A percentile compares a stretch with the other conserved stretches of the same genome.
These are phyloP conservation scores for Hypoxylon sp. DNA, from an alignment of 2,329 filamentous ascomycete species.

Conservation along the genomic window DNA sequence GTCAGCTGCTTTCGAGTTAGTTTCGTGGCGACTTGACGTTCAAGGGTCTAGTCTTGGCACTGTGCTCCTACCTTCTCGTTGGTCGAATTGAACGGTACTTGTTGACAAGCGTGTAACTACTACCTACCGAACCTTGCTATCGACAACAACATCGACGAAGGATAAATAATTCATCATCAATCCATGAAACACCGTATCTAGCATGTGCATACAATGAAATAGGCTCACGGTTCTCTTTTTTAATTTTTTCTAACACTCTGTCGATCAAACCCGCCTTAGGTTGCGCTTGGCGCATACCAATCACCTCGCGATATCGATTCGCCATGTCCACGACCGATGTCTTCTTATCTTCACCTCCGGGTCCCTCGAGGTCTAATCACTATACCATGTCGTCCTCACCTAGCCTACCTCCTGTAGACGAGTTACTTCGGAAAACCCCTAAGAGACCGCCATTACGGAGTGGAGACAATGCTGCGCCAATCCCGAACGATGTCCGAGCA, in stretches of 20 bases:
- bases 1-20: slow-evolving; percentile 44
- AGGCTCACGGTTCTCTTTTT: no score
- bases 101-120: slow-evolving; percentile 14
- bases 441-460: slow-evolving; percentile 47
- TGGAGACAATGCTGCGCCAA: slow-evolving; percentile 50
- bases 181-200: neutral
- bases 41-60: slow-evolving; percentile 14
- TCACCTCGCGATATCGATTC: slow-evolving; percentile 41
- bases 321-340: slow-evolving; percentile 48
- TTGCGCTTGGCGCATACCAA: slow-evolving; percentile 59
- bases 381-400: slow-evolving; percentile 57
- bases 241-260: slow-evolving; percentile 31
- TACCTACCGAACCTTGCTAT: no score
- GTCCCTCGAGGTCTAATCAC: slow-evolving; percentile 37
- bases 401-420: slow-evolving; percentile 61
- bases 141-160: no score
- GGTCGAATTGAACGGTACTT: neutral
- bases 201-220: neutral
- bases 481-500: slow-evolving; percentile 48
- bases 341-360: slow-evolving; percentile 44
- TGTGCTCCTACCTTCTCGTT: slow-evolving; percentile 6
- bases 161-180: slow-evolving; percentile 19
- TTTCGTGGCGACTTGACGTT: slow-evolving; percentile 34
- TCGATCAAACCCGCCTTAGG: slow-evolving; percentile 40
- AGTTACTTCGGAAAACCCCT: slow-evolving; percentile 54